A percentile compares a stretch with the other conserved stretches of the same genome.
Conservation (phyloP, 768 basidiomycete species). For the Boletellus emodensis region DNA sequence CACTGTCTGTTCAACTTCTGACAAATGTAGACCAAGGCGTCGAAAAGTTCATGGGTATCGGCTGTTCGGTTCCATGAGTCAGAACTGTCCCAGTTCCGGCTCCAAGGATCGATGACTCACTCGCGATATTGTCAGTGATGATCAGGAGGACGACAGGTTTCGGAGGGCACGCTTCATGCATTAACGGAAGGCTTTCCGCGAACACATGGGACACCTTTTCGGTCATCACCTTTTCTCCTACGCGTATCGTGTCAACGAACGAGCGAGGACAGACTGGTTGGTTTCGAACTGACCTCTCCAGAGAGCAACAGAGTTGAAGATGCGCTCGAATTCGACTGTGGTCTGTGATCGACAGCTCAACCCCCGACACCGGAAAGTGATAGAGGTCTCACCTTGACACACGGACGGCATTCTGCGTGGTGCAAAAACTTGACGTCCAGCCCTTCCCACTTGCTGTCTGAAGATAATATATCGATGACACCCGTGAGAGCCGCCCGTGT, state of each 20-base stretch:
- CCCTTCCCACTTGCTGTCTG: slow-evolving; percentile 14
- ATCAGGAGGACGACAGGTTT: slow-evolving; percentile 14
- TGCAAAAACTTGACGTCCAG: slow-evolving; percentile 19
- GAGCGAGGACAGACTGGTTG: not conserved
- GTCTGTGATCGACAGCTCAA: slow-evolving; percentile 6
- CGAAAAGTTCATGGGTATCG: slow-evolving; percentile 11
- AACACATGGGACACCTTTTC: slow-evolving; percentile 19
- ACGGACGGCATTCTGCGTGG: not conserved
- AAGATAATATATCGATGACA: slow-evolving; percentile 8
- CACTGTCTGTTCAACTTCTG: slow-evolving; percentile 6
- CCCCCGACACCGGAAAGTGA: not conserved
- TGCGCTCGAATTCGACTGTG: slow-evolving; percentile 11
- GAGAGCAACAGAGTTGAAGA: slow-evolving; percentile 18
- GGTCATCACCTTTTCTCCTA: slow-evolving; percentile 16
- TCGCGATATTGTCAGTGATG: slow-evolving; percentile 18
- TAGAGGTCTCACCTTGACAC: slow-evolving; percentile 8
- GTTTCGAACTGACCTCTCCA: slow-evolving; percentile 16
- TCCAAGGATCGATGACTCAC: slow-evolving; percentile 3
- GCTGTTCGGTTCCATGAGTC: slow-evolving; percentile 1
- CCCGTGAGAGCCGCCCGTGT: slow-evolving; percentile 18
- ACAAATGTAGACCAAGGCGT: slow-evolving; percentile 8
- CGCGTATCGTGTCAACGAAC: not conserved
- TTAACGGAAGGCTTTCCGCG: slow-evolving; percentile 10
- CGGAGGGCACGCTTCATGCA: slow-evolving; percentile 1
- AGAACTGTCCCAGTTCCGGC: not conserved